Conservation (phyloP, 129 eudicot genomes). For the Pittosporum tobira region DNA sequence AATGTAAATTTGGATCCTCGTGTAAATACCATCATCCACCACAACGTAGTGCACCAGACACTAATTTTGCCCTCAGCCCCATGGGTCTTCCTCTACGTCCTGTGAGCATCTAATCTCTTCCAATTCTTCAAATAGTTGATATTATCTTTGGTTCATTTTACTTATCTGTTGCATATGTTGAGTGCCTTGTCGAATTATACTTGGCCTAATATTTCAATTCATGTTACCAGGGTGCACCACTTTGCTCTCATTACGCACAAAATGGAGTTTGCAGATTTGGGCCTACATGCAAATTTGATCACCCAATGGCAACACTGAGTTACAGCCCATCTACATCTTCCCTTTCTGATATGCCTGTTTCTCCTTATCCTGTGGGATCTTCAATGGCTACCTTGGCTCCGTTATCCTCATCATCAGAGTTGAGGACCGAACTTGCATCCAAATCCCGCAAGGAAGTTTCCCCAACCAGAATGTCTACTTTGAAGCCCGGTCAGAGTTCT, state of each 20-base stretch:
- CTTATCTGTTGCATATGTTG: not conserved
- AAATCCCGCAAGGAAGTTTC: slow-evolving; percentile 36
- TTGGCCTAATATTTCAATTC: not conserved
- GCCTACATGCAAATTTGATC: slow-evolving; percentile 81
- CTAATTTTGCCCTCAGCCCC: slow-evolving; percentile 55
- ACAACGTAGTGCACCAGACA: slow-evolving; percentile 37
- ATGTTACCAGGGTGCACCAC: slow-evolving; percentile 66
- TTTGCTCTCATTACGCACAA: slow-evolving; percentile 72
- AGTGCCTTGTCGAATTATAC: not conserved
- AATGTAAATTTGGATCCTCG: slow-evolving; percentile 80
- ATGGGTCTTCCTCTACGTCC: slow-evolving; percentile 93
- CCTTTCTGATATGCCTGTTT: slow-evolving; percentile 87
- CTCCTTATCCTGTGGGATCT: slow-evolving; percentile 88
- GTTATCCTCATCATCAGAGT: slow-evolving; percentile 74
- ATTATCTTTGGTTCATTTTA: not conserved
- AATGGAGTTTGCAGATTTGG: slow-evolving; percentile 85
- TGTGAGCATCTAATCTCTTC: slow-evolving; percentile 34
- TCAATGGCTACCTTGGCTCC: slow-evolving; percentile 70
- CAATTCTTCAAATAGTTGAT: too few species aligned
- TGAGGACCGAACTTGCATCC: slow-evolving; percentile 50
- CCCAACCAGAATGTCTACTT: slow-evolving; percentile 33
- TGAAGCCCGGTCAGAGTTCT: slow-evolving; percentile 30
- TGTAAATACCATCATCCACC: slow-evolving; percentile 89
- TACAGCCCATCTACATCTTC: slow-evolving; percentile 89
- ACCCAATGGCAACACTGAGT: slow-evolving; percentile 75